Conservation (phyloP, 495 filamentous ascomycete species). For the Alectoria sarmentosa region DNA sequence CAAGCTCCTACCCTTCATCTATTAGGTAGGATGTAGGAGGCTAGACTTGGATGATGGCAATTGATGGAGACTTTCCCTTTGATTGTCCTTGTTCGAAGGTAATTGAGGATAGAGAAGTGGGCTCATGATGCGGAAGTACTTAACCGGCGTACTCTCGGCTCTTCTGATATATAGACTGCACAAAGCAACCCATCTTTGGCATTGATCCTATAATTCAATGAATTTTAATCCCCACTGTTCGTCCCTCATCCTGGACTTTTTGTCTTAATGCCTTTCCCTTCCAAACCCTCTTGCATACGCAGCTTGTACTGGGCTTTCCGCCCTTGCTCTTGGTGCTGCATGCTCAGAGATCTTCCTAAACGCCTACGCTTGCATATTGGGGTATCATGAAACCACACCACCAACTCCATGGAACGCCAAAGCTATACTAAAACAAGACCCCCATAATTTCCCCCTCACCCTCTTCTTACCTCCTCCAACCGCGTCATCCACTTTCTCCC, state of each 20-base stretch:
- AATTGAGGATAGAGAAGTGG: neutral
- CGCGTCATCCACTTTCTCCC: conserved; percentile 37
- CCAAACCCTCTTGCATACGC: neutral
- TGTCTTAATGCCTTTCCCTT: neutral
- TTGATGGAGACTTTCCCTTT: neutral
- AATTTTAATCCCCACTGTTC: neutral
- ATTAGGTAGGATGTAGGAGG: conserved; percentile 6
- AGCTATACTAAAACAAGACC: no score
- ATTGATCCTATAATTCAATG: no score
- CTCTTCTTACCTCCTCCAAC: conserved; percentile 16
- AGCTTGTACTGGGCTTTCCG: neutral
- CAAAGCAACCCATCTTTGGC: neutral
- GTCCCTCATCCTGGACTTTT: neutral
- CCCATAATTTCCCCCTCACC: neutral
- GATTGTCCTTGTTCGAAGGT: neutral
- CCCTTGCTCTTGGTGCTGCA: neutral
- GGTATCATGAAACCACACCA: neutral
- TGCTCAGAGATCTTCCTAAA: neutral
- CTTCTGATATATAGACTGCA: neutral
- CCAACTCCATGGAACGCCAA: neutral
- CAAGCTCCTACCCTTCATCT: conserved; percentile 35
- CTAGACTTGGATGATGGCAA: neutral
- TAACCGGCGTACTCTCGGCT: no score
- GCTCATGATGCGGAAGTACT: neutral
- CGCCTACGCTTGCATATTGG: neutral